phyloP scores from a whole-genome alignment of 495 filamentous ascomycete genomes.

The Cairneyella variabilis region DNA sequence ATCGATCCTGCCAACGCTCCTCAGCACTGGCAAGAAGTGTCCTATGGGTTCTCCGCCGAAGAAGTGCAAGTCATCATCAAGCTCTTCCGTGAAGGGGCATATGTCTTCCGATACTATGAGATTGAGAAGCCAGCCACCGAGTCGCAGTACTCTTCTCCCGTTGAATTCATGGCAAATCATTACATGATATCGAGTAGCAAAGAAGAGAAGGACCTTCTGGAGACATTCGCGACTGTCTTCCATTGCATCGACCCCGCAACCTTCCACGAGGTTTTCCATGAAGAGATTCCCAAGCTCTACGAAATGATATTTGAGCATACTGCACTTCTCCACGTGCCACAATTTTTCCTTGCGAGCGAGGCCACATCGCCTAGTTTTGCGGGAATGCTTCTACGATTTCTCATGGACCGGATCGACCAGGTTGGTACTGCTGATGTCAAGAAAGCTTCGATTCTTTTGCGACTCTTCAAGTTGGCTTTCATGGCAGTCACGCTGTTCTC shows the following conservation, averaged over 20 bases:
- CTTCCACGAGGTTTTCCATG: constrained; percentile 97
- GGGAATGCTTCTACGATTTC: constrained; percentile 93
- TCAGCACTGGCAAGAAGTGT: constrained; percentile 90
- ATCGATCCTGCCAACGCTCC: constrained; percentile 77
- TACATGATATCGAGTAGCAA: constrained; percentile 89
- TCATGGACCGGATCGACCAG: constrained; percentile 94
- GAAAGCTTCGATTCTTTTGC: constrained; percentile 84
- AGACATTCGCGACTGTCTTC: constrained; percentile 97
- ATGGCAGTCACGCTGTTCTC: constrained; percentile 99
- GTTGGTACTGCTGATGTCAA: constrained; percentile 88
- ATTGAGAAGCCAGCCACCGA: constrained; percentile 76
- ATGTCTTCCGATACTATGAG: constrained; percentile 94
- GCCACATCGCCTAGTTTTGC: constrained; percentile 96
- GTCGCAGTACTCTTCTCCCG: constrained; percentile 68
- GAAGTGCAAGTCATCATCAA: constrained; percentile 96
- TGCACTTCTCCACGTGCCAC: constrained; percentile 87
- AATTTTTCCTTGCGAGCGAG: constrained; percentile 97
- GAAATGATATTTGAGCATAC: constrained; percentile 98
- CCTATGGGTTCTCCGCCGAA: constrained; percentile 94
- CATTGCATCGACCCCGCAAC: constrained; percentile 98
- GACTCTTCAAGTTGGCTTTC: constrained; percentile 97
- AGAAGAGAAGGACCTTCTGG: constrained; percentile 95
- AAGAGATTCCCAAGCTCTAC: constrained; percentile 93
- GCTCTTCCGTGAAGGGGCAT: constrained; percentile 91
- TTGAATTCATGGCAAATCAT: constrained; percentile 87